Conservation (phyloP, 2,329 filamentous ascomycete species). For the Pseudopithomyces maydicus region DNA sequence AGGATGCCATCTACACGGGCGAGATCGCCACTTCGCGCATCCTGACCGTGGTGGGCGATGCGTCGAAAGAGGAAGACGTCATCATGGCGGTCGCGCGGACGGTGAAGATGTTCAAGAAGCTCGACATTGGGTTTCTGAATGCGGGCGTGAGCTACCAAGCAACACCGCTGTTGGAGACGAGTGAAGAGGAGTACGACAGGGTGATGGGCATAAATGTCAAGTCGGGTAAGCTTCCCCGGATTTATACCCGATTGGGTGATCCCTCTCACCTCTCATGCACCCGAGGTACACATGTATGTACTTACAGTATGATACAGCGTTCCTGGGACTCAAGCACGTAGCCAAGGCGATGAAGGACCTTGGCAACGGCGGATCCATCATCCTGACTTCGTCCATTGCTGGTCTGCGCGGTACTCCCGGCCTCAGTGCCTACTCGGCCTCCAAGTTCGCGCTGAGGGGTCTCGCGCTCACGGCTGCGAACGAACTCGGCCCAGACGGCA, state of each 20-base stretch:
- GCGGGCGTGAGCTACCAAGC: conserved; percentile 30
- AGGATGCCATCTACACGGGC: conserved; percentile 32
- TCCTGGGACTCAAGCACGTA: conserved; percentile 45
- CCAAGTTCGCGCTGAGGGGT: conserved; percentile 46
- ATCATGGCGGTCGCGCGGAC: conserved; percentile 27
- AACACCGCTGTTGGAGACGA: conserved; percentile 44
- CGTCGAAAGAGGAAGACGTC: conserved; percentile 40
- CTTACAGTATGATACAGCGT: conserved; percentile 26
- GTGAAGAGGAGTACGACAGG: conserved; percentile 41
- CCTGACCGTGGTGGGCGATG: conserved; percentile 41
- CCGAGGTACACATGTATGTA: too few relatives aligned
- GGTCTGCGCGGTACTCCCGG: conserved; percentile 46
- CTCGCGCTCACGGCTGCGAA: conserved; percentile 46
- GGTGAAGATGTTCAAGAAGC: conserved; percentile 29
- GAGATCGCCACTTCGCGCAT: conserved; percentile 30
- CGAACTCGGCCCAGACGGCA: conserved; percentile 44
- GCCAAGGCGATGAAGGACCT: conserved; percentile 40
- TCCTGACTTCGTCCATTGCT: conserved; percentile 47
- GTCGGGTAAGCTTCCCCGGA: conserved; percentile 33
- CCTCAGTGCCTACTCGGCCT: conserved; percentile 42
- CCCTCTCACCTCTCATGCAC: neutral
- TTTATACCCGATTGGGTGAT: neutral
- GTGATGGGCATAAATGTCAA: conserved; percentile 46
- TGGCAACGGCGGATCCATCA: conserved; percentile 44
- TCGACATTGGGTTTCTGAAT: conserved; percentile 37